Percentiles rank a stretch among this genome's conserved stretches.
phyloP scores from a whole-genome alignment of 768 basidiomycete species.

The Leccinellum albellum region DNA sequence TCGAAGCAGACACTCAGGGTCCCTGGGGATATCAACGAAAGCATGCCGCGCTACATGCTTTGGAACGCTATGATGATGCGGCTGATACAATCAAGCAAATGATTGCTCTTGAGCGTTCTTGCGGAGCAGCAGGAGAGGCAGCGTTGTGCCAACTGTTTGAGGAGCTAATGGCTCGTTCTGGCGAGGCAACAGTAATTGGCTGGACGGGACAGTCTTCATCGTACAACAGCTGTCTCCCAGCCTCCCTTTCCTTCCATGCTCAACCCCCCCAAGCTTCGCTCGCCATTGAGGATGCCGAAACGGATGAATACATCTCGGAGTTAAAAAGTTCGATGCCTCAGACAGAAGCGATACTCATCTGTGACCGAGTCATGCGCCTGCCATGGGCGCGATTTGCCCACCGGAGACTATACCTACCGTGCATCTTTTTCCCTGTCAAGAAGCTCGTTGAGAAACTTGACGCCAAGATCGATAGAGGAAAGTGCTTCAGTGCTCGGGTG shows the following conservation, averaged over 20 bases:
- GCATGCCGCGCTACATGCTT: not conserved
- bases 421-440: constrained; percentile 5
- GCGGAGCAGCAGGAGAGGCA: not conserved
- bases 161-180: constrained; percentile 4
- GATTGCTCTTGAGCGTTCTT: not conserved
- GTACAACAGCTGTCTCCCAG: constrained; percentile 15
- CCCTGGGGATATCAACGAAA: not conserved
- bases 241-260: not conserved
- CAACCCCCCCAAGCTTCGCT: not conserved
- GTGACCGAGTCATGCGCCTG: not conserved
- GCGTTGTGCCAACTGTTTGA: not conserved
- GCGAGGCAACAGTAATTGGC: not conserved
- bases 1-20: not conserved
- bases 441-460: not conserved
- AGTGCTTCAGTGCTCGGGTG: not conserved
- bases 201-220: constrained; percentile 9
- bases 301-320: not conserved
- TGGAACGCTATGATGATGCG: constrained; percentile 1
- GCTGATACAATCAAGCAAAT: not conserved
- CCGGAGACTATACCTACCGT: constrained; percentile 7
- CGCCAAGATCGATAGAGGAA: not conserved
- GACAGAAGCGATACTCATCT: not conserved
- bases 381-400: not conserved
- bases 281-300: not conserved
- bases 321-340: not conserved